Evolutionary conservation across 805 yeast genomes (phyloP).

Genomic region (Zygosaccharomyces rouxii): DNA sequence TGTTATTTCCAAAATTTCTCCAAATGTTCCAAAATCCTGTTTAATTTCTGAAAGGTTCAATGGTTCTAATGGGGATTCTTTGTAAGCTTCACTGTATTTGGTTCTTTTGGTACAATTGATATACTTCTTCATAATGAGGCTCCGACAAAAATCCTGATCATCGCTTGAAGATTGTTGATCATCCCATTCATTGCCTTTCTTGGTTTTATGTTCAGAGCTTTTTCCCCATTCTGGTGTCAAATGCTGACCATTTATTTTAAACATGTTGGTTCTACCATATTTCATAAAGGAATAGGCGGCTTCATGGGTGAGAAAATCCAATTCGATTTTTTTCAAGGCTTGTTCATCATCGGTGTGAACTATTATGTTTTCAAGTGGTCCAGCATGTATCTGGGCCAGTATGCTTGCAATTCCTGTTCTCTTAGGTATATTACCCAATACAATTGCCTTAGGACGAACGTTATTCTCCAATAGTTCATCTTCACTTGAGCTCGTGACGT

Average conservation of each 20-base stretch:
- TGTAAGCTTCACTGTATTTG: constrained; percentile 8
- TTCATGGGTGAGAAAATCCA: constrained; percentile 49
- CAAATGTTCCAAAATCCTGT: constrained; percentile 52
- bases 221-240: constrained; percentile 46
- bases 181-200: constrained; percentile 26
- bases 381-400: constrained; percentile 58
- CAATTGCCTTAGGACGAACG: constrained; percentile 20
- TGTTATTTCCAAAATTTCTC: constrained; percentile 54
- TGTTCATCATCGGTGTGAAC: constrained; percentile 18
- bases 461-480: constrained; percentile 7
- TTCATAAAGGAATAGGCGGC: constrained; percentile 53
- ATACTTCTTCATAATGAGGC: constrained; percentile 45
- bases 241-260: constrained; percentile 54
- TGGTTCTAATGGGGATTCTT: constrained; percentile 38
- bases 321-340: constrained; percentile 37
- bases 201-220: constrained; percentile 7
- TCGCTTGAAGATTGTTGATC: constrained; percentile 6
- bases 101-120: constrained; percentile 4
- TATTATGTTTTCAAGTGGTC: constrained; percentile 53
- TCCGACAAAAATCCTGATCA: constrained; percentile 49
- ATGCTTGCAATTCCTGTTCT: constrained; percentile 47
- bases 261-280: constrained; percentile 49
- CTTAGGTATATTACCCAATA: constrained; percentile 39
- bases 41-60: constrained; percentile 44
- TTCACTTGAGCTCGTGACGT: constrained; percentile 8